Conservation (phyloP, 495 filamentous ascomycete species). For the Trichoderma parareesei region DNA sequence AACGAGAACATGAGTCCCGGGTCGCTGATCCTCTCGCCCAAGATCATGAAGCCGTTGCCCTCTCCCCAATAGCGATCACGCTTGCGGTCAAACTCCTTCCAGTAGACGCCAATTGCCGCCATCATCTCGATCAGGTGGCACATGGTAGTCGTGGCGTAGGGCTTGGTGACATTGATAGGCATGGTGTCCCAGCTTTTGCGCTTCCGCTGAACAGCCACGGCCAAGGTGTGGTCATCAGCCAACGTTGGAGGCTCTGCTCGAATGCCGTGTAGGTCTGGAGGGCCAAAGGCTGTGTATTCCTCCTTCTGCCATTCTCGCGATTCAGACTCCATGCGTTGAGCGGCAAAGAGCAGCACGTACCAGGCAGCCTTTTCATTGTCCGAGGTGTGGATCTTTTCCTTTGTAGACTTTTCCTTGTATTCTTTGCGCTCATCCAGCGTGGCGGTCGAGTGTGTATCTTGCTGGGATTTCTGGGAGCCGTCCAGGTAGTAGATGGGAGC, state of each 20-base stretch:
- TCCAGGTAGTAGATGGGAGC: slow-evolving; percentile 30
- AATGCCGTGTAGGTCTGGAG: slow-evolving; percentile 6
- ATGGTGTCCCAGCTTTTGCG: slow-evolving; percentile 44
- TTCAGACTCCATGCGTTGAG: slow-evolving; percentile 37
- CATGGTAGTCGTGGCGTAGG: slow-evolving; percentile 41
- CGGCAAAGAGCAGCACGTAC: slow-evolving; percentile 34
- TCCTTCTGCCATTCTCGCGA: slow-evolving; percentile 32
- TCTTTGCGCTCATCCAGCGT: slow-evolving; percentile 18
- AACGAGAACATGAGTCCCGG: slow-evolving; percentile 41
- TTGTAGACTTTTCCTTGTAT: slow-evolving; percentile 13
- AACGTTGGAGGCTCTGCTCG: slow-evolving; percentile 4
- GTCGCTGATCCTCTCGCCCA: slow-evolving; percentile 32
- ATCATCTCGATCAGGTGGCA: slow-evolving; percentile 44
- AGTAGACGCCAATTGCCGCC: slow-evolving; percentile 42
- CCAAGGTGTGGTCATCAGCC: slow-evolving; percentile 24
- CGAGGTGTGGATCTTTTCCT: slow-evolving; percentile 31
- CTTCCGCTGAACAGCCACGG: slow-evolving; percentile 39
- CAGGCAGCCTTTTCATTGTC: slow-evolving; percentile 43
- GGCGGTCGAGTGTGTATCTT: slow-evolving; percentile 23
- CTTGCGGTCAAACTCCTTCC: slow-evolving; percentile 39
- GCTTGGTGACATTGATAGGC: slow-evolving; percentile 37
- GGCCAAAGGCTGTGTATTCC: slow-evolving; percentile 15
- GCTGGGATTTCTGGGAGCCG: slow-evolving; percentile 29
- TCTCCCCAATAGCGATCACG: slow-evolving; percentile 40
- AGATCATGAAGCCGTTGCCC: slow-evolving; percentile 43